phyloP scores from a whole-genome alignment of 495 filamentous ascomycete species.

The Aspergillus egyptiacus region DNA sequence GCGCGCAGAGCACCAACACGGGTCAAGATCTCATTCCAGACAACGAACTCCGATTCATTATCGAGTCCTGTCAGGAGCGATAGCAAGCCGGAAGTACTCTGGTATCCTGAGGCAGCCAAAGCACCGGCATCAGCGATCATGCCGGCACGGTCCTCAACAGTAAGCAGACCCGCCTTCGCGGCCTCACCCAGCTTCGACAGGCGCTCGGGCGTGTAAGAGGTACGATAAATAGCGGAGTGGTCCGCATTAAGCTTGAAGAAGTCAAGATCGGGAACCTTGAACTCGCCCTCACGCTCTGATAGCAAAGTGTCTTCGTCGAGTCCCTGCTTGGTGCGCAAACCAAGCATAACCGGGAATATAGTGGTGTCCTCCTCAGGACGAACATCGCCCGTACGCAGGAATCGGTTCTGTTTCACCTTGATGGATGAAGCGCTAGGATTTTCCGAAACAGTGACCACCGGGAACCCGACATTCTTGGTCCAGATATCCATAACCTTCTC shows the following conservation, averaged over 20 bases:
- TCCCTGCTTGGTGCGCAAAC: conserved; percentile 53
- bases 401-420: conserved; percentile 60
- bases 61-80: conserved; percentile 80
- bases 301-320: conserved; percentile 57
- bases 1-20: conserved; percentile 68
- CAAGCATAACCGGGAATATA: conserved; percentile 57
- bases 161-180: conserved; percentile 77
- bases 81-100: conserved; percentile 84
- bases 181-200: conserved; percentile 62
- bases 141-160: conserved; percentile 88
- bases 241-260: conserved; percentile 68
- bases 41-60: conserved; percentile 79
- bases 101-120: conserved; percentile 82
- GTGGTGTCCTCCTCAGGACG: conserved; percentile 69
- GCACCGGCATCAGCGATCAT: conserved; percentile 95
- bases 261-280: conserved; percentile 56
- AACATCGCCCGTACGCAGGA: conserved; percentile 61
- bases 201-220: conserved; percentile 55
- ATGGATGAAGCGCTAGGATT: conserved; percentile 39
- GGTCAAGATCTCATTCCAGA: conserved; percentile 86
- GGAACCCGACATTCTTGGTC: conserved; percentile 65
- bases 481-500: conserved; percentile 64
- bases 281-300: conserved; percentile 64
- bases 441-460: conserved; percentile 58
- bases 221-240: conserved; percentile 60